A percentile compares a stretch with the other conserved stretches of the same genome.
Conservation (phyloP, 768 basidiomycete species). For the Lactarius sp. region DNA sequence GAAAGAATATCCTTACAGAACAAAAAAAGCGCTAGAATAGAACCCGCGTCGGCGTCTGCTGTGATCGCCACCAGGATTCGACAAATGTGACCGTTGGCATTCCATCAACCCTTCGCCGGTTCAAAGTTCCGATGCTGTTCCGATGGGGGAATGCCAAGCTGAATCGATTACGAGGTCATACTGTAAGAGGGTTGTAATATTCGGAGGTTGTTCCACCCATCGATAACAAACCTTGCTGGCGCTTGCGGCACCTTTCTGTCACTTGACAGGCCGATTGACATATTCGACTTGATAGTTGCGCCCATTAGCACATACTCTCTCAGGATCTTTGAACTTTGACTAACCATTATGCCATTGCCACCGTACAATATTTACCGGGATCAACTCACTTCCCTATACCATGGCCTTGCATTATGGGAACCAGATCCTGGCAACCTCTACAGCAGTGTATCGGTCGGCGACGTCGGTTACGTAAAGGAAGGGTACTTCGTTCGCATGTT, state of each 20-base stretch:
- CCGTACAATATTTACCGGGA: constrained; percentile 24
- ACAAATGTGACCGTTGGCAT: too few relatives aligned
- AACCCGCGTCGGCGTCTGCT: too few relatives aligned
- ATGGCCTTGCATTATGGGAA: constrained; percentile 26
- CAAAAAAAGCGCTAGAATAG: too few relatives aligned
- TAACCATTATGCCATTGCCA: constrained; percentile 5
- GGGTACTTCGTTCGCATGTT: constrained; percentile 23
- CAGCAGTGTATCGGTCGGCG: constrained; percentile 17
- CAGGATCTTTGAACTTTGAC: not conserved
- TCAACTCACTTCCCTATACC: constrained; percentile 20
- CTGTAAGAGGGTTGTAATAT: not conserved
- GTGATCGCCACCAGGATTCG: too few relatives aligned
- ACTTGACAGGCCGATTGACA: not conserved
- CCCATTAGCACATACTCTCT: not conserved
- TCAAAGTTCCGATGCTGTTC: too few relatives aligned
- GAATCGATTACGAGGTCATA: not conserved
- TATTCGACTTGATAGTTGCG: not conserved
- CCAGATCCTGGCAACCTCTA: constrained; percentile 25
- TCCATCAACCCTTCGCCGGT: too few relatives aligned
- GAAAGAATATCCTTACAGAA: too few relatives aligned
- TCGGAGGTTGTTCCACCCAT: not conserved
- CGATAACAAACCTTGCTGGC: not conserved
- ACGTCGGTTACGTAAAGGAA: constrained; percentile 24
- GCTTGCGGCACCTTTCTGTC: not conserved
- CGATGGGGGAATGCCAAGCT: too few relatives aligned